Conservation (phyloP, 2,329 filamentous ascomycete species). For the Botrytis pseudocinerea region DNA sequence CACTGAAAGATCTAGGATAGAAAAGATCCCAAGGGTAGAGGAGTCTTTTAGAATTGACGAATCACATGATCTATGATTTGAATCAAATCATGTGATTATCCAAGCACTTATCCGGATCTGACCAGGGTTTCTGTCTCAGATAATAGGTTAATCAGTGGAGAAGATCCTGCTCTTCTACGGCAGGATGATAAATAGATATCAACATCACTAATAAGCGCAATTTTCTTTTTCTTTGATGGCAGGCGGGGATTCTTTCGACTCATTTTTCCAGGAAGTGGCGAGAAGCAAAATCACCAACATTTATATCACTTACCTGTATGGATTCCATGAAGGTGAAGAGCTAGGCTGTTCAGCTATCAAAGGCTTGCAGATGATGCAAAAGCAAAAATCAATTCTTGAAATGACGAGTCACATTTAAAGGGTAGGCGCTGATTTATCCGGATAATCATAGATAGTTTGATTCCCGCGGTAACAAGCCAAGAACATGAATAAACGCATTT, state of each 20-base stretch:
- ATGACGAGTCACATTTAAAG: conserved; percentile 2
- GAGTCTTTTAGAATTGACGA: background rate
- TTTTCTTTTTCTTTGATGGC: background rate
- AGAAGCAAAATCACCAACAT: background rate
- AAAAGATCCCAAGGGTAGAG: background rate
- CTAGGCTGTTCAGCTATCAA: conserved; percentile 11
- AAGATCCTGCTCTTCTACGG: background rate
- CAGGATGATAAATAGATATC: background rate
- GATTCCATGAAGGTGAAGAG: background rate
- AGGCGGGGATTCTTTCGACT: background rate
- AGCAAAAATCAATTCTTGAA: background rate
- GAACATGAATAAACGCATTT: background rate
- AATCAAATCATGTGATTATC: background rate
- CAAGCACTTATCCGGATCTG: background rate
- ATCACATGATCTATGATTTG: background rate
- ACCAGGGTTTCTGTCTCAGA: background rate
- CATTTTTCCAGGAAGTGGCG: background rate
- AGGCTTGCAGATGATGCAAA: background rate
- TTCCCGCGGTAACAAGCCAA: background rate
- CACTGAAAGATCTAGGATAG: background rate
- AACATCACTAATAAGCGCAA: background rate
- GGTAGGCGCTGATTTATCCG: background rate
- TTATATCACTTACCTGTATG: background rate
- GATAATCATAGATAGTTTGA: background rate
- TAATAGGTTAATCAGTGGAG: background rate